Evolutionary conservation across 768 basidiomycete species (phyloP), one percentile per base, ranked within the genome.

Genomic region (Favolaschia claudopus): DNA sequence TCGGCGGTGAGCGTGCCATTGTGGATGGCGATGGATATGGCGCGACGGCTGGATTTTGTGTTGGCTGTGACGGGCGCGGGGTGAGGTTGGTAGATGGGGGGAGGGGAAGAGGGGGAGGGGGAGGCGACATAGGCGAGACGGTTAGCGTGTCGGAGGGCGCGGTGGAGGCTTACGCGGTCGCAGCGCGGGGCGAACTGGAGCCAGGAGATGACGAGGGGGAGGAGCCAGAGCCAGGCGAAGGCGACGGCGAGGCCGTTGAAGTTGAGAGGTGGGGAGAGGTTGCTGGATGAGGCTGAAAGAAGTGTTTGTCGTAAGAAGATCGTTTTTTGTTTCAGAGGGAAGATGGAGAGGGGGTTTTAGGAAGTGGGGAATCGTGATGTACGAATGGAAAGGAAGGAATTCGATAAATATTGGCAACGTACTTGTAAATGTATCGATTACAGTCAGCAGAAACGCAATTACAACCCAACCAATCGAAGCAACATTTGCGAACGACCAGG

Each of bases 141-240:
- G 50, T 77, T 76, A 4, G 74, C 76, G 4, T 60, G 58, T n/a
- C 55, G 33, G 22, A 78, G 32, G 2, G 74, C 76, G 9, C 58
- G 52, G 22, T 42, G 44, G 9, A 80, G 53, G 7, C 74, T 75
- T 2, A 17, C 19, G 10, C 66, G 66, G 50, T 79, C 74, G 40
- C 74, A 80, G 62, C 77, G 79, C 0, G 79, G 79, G 1, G 74
- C 74, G 13, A 80, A 64, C 37, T 74, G 67, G 22, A 82, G 67
- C 79, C 80, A 81, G 0, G 79, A 76, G 15, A 51, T 43, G n/a
- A 58, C 48, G 33, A 51, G 20, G 13, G 56, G 56, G 1, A 58
- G 42, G 0, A 58, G 48, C 56, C 56, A 58, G 5, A 58, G 27
- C 38, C 39, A 51, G 19, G 40, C 43, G n/a, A 75, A 76, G 0